These are phyloP conservation scores for Plantago ovata DNA, from an alignment of 257 asterid genomes.

Conservation along the genomic window DNA sequence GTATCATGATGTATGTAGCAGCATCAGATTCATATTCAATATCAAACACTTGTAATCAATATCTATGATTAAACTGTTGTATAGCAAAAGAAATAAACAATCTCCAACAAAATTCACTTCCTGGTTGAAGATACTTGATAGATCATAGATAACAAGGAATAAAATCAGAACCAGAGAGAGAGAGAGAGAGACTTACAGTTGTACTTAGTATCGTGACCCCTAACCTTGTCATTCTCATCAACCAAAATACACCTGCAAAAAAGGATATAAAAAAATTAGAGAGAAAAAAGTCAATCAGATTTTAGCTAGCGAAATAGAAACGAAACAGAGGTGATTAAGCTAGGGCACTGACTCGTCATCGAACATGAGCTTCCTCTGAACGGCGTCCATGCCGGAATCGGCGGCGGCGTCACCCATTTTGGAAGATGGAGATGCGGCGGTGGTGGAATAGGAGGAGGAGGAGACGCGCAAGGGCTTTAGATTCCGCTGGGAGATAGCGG, in stretches of 20 bases:
- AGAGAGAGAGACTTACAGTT: slow-evolving; percentile 57
- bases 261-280: neutral
- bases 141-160: no score
- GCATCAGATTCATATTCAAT: no score
- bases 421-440: slow-evolving; percentile 27
- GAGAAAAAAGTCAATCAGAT: neutral
- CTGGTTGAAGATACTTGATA: no score
- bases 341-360: slow-evolving; percentile 75
- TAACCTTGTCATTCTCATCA: slow-evolving; percentile 78
- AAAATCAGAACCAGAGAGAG: no score
- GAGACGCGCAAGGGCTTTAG: slow-evolving; percentile 18
- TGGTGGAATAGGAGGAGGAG: slow-evolving; percentile 22
- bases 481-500: neutral
- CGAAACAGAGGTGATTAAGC: no score
- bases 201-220: slow-evolving; percentile 91
- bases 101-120: no score
- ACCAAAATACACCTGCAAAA: slow-evolving; percentile 85
- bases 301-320: no score
- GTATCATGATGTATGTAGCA: no score
- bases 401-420: slow-evolving; percentile 52
- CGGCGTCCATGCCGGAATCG: slow-evolving; percentile 89
- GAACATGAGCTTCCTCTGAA: slow-evolving; percentile 93
- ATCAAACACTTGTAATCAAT: no score
- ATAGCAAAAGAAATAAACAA: no score
- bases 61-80: no score